Percentiles rank a stretch among this genome's conserved stretches.
These are phyloP conservation scores for Pestalotiopsis sp. DNA, from an alignment of 2,329 filamentous ascomycete genomes.

Conservation along the genomic window DNA sequence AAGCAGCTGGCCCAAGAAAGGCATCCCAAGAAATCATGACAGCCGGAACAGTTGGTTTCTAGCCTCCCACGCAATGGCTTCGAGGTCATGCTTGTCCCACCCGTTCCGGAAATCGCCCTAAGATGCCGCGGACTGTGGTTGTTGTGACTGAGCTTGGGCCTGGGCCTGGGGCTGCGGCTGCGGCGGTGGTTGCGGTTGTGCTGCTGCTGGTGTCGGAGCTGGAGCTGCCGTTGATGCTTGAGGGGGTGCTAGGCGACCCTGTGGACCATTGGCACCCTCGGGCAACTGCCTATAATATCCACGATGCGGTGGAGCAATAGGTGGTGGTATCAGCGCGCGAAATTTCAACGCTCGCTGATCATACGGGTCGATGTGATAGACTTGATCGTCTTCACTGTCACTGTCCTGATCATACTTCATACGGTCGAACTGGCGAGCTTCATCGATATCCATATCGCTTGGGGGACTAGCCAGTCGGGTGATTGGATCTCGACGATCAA, in stretches of 20 bases:
- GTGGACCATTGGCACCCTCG: slow-evolving; percentile 30
- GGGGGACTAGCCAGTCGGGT: slow-evolving; percentile 26
- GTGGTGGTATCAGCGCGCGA: slow-evolving; percentile 59
- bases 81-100: slow-evolving; percentile 7
- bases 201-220: slow-evolving; percentile 12
- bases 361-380: slow-evolving; percentile 77
- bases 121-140: slow-evolving; percentile 10
- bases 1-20: neutral
- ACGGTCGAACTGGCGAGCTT: slow-evolving; percentile 58
- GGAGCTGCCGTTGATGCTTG: slow-evolving; percentile 20
- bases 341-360: slow-evolving; percentile 63
- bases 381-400: slow-evolving; percentile 73
- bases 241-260: slow-evolving; percentile 27
- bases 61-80: slow-evolving; percentile 6
- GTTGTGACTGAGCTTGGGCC: slow-evolving; percentile 16
- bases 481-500: slow-evolving; percentile 6
- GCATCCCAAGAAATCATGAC: neutral
- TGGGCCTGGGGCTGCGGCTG: slow-evolving; percentile 10
- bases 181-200: slow-evolving; percentile 17
- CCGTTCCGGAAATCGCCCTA: slow-evolving; percentile 8
- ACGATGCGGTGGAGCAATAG: slow-evolving; percentile 22
- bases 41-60: neutral
- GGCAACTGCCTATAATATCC: slow-evolving; percentile 40
- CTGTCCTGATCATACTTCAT: slow-evolving; percentile 91
- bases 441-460: slow-evolving; percentile 29